A percentile compares a stretch with the other conserved stretches of the same genome.
Conservation (phyloP, 139 green algal species). For the Raphidocelis subcapitata region DNA sequence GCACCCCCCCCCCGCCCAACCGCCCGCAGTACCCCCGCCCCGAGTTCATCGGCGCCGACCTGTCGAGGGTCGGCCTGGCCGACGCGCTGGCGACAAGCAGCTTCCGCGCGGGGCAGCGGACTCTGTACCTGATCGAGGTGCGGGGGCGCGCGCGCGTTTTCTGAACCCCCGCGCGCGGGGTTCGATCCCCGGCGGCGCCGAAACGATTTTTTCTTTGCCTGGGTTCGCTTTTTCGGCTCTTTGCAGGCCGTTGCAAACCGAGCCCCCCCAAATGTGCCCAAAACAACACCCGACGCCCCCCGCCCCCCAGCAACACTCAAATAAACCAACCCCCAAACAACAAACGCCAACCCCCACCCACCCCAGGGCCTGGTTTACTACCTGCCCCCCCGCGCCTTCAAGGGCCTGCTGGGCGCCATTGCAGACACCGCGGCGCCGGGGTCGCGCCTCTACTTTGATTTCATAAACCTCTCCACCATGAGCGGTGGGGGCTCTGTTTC, state of each 20-base stretch:
- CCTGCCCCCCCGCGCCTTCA: constrained; percentile 42
- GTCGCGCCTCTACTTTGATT: constrained; percentile 65
- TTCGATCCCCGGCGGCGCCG: too few species aligned
- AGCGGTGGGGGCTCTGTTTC: too few species aligned
- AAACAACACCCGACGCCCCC: neutral
- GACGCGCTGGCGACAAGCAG: constrained; percentile 40
- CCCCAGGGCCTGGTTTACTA: constrained; percentile 71
- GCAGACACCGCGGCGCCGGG: constrained; percentile 19
- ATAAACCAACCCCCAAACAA: neutral
- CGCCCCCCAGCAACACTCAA: neutral
- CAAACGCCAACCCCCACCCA: neutral
- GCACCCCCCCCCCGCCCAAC: too few species aligned
- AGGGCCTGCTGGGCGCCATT: constrained; percentile 38
- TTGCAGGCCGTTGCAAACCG: too few species aligned
- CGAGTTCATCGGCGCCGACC: constrained; percentile 59
- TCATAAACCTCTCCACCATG: constrained; percentile 43
- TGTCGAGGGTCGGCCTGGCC: constrained; percentile 43
- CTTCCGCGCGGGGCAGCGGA: constrained; percentile 23
- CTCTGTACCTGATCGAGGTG: constrained; percentile 42
- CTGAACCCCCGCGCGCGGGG: neutral
- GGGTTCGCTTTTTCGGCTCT: neutral
- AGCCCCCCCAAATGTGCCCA: too few species aligned
- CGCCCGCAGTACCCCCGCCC: constrained; percentile 35
- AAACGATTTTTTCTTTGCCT: neutral
- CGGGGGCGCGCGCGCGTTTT: neutral